These are phyloP conservation scores for Drechslerella stenobrocha DNA, from an alignment of 2,329 filamentous ascomycete genomes.

Conservation along the genomic window DNA sequence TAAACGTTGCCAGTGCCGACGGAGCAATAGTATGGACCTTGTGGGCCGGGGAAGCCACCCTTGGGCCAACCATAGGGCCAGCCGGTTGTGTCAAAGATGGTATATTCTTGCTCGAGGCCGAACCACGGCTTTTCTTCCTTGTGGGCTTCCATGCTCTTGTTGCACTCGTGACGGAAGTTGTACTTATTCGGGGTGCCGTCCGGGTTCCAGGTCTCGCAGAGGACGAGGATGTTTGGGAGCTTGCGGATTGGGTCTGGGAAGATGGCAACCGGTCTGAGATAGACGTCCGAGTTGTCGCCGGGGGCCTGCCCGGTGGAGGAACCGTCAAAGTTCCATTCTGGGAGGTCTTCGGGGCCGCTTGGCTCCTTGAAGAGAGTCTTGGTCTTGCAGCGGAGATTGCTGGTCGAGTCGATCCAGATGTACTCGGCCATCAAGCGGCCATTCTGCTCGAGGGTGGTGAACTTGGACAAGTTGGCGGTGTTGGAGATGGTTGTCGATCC, in stretches of 20 bases:
- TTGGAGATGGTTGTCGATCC: slow-evolving; percentile 51
- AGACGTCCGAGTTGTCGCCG: slow-evolving; percentile 95
- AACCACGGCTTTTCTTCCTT: slow-evolving; percentile 89
- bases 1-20: slow-evolving; percentile 96
- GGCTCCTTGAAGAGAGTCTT: slow-evolving; percentile 71
- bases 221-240: slow-evolving; percentile 88
- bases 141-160: slow-evolving; percentile 85
- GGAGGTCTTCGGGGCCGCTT: slow-evolving; percentile 66
- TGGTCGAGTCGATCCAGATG: slow-evolving; percentile 87
- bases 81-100: slow-evolving; percentile 79
- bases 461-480: slow-evolving; percentile 63
- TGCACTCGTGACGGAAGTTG: slow-evolving; percentile 94
- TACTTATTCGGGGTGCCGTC: slow-evolving; percentile 96
- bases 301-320: slow-evolving; percentile 90
- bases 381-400: slow-evolving; percentile 88
- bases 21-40: slow-evolving; percentile 97
- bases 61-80: slow-evolving; percentile 91
- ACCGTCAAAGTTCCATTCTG: slow-evolving; percentile 82
- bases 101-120: slow-evolving; percentile 98
- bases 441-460: slow-evolving; percentile 85
- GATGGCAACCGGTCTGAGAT: slow-evolving; percentile 85
- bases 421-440: slow-evolving; percentile 91
- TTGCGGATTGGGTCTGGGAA: slow-evolving; percentile 91
- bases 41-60: slow-evolving; percentile 85
- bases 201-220: slow-evolving; percentile 90